These are phyloP conservation scores for Biscogniauxia mediterranea DNA, from an alignment of 2,329 filamentous ascomycete species.

Conservation along the genomic window DNA sequence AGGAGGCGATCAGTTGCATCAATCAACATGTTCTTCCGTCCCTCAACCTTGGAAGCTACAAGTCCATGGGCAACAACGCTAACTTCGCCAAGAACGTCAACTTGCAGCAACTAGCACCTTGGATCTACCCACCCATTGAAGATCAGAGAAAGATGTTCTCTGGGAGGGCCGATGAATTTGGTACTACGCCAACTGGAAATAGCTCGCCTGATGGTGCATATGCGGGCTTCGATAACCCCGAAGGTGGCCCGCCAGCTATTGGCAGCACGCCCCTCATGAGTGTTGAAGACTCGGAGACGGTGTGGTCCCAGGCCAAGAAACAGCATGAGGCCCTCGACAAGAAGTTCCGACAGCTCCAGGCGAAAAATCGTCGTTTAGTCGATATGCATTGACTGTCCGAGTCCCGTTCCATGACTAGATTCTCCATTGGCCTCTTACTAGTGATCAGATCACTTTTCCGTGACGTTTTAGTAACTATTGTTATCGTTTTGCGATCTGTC, in stretches of 20 bases:
- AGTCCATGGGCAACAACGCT: conserved; percentile 37
- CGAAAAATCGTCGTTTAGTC: conserved; percentile 30
- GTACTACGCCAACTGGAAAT: conserved; percentile 9
- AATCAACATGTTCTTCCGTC: conserved; percentile 66
- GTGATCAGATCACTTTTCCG: conserved; percentile 18
- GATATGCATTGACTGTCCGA: conserved; percentile 32
- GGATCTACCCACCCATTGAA: conserved; percentile 51
- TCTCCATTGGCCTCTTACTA: conserved; percentile 14
- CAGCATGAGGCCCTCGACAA: conserved; percentile 35
- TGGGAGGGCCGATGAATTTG: conserved; percentile 24
- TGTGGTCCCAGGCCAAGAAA: conserved; percentile 39
- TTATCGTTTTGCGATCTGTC: background rate
- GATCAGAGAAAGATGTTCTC: conserved; percentile 34
- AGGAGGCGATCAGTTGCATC: conserved; percentile 66
- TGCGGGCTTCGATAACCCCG: conserved; percentile 32
- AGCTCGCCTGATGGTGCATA: conserved; percentile 21
- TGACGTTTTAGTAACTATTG: conserved; percentile 10
- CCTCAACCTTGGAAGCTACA: conserved; percentile 51
- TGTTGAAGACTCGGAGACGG: conserved; percentile 62
- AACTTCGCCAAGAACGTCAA: conserved; percentile 49
- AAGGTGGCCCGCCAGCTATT: conserved; percentile 34
- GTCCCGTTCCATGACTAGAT: conserved; percentile 6
- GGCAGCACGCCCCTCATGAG: conserved; percentile 56
- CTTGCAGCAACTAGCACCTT: conserved; percentile 54
- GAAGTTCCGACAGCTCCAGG: conserved; percentile 32